These are phyloP conservation scores for Hammondia hammondi DNA, from an alignment of 169 alveolate genomes.

Conservation along the genomic window DNA sequence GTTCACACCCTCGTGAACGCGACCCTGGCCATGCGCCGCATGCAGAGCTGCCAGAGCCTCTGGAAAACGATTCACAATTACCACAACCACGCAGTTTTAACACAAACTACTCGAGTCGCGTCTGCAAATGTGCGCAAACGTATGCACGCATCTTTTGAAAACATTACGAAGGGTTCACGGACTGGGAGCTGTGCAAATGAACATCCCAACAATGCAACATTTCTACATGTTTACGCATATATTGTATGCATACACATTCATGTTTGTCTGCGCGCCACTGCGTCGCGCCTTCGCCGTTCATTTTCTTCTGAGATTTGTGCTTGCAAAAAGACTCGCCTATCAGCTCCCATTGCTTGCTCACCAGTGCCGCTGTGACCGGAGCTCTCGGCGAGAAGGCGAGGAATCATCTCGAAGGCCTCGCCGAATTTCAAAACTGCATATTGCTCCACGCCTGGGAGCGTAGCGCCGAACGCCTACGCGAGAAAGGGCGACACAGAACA, in stretches of 20 bases:
- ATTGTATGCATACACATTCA: too few species aligned
- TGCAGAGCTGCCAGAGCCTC: conserved; percentile 84
- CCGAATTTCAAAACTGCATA: conserved; percentile 98
- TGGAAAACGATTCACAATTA: neutral
- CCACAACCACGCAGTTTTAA: neutral
- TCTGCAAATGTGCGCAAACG: too few species aligned
- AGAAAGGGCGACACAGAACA: neutral
- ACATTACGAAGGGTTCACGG: too few species aligned
- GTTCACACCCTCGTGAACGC: conserved; percentile 80
- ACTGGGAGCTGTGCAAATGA: too few species aligned
- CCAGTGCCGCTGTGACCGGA: conserved; percentile 90
- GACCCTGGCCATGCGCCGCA: conserved; percentile 84
- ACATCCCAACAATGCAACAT: too few species aligned
- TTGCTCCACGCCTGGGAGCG: conserved; percentile 82
- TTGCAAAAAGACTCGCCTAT: too few species aligned
- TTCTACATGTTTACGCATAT: too few species aligned
- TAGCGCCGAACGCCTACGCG: conserved; percentile 61
- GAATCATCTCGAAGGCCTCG: conserved; percentile 95
- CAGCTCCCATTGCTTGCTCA: conserved; percentile 75
- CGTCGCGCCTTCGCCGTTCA: too few species aligned
- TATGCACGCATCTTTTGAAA: too few species aligned
- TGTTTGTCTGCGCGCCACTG: too few species aligned
- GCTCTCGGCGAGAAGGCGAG: conserved; percentile 97
- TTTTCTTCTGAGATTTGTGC: too few species aligned
- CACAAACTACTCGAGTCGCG: too few species aligned